Percentiles rank a stretch among this genome's conserved stretches.
Conservation (phyloP, 2,329 filamentous ascomycete species). For the Nemania diffusa region DNA sequence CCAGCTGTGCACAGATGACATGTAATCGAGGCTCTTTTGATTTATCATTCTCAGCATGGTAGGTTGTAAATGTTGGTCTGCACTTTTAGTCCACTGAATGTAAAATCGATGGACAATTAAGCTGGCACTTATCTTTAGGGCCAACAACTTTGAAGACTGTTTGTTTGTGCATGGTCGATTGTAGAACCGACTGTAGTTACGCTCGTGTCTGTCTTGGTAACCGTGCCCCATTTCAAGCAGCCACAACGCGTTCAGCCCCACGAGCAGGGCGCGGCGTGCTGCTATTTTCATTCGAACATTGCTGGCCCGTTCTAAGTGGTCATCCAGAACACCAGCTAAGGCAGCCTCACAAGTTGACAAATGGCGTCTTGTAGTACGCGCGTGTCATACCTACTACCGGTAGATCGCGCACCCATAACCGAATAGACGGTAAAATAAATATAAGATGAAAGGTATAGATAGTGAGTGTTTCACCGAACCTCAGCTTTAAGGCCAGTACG, state of each 20-base stretch:
- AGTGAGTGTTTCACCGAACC: slow-evolving; percentile 2
- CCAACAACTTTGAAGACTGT: neutral
- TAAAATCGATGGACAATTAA: neutral
- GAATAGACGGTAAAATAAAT: neutral
- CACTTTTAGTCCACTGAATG: neutral
- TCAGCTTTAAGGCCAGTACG: neutral
- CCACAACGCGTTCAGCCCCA: neutral
- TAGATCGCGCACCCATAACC: neutral
- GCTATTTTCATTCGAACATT: neutral
- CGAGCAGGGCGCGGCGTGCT: neutral
- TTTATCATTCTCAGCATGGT: neutral
- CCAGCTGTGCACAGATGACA: slow-evolving; percentile 27
- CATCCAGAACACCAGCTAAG: slow-evolving; percentile 1
- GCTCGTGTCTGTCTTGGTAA: neutral
- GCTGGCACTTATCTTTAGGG: neutral
- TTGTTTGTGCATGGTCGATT: neutral
- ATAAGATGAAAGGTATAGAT: neutral
- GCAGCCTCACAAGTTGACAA: slow-evolving; percentile 13
- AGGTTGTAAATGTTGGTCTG: neutral
- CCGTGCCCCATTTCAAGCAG: neutral
- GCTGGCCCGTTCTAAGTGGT: neutral
- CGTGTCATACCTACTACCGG: no score
- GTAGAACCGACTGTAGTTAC: neutral
- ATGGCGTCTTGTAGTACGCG: neutral
- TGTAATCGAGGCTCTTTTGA: neutral